Evolutionary conservation across 768 basidiomycete genomes (phyloP).

Genomic region (Cyclocybe aegerita): DNA sequence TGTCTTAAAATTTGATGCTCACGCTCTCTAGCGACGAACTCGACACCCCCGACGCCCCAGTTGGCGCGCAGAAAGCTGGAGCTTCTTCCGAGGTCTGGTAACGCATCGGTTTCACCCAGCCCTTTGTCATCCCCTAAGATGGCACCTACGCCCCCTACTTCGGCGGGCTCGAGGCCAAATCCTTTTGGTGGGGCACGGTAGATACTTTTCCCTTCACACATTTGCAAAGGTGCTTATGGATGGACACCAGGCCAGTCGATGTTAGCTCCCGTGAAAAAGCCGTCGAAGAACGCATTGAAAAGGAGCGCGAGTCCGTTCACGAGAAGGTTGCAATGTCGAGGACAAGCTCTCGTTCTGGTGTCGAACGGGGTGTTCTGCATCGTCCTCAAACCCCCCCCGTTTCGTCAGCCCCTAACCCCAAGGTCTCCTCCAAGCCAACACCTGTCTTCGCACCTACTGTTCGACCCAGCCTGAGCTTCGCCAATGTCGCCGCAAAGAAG

Average conservation of each 20-base stretch:
- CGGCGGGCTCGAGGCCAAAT: constrained; percentile 49
- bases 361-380: constrained; percentile 40
- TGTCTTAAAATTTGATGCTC: neutral
- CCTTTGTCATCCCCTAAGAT: constrained; percentile 82
- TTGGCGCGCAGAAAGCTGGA: constrained; percentile 79
- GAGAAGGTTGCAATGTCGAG: constrained; percentile 53
- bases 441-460: constrained; percentile 45
- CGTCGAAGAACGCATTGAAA: constrained; percentile 68
- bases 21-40: constrained; percentile 51
- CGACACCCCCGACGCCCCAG: constrained; percentile 83
- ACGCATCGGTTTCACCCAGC: constrained; percentile 64
- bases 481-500: constrained; percentile 66
- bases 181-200: constrained; percentile 90
- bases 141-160: constrained; percentile 38
- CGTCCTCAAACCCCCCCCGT: constrained; percentile 33
- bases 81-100: constrained; percentile 76
- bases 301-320: constrained; percentile 59
- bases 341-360: constrained; percentile 47
- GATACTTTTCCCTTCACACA: constrained; percentile 16
- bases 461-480: constrained; percentile 79
- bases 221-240: constrained; percentile 3
- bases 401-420: constrained; percentile 28
- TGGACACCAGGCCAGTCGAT: constrained; percentile 72
- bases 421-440: constrained; percentile 27
- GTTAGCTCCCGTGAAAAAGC: constrained; percentile 73